These are phyloP conservation scores for Cyclotella sp. DNA, from an alignment of 108 stramenopile genomes.

Conservation along the genomic window DNA sequence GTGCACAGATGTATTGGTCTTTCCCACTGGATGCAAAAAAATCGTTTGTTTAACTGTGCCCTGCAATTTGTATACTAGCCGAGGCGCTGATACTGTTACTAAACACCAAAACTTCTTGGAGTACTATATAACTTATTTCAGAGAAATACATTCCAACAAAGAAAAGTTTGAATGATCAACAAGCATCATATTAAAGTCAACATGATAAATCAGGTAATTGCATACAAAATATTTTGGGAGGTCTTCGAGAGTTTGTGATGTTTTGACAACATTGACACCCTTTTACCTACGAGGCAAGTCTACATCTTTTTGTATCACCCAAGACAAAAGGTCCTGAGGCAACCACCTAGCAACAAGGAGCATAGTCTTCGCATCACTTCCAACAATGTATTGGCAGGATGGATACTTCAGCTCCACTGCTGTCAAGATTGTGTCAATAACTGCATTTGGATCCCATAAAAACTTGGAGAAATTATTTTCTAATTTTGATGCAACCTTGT, in stretches of 20 bases:
- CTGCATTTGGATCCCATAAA: slow-evolving; percentile 2
- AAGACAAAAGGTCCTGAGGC: neutral
- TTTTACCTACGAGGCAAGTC: neutral
- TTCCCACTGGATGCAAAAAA: no score
- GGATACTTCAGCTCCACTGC: slow-evolving; percentile 1
- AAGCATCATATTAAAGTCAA: no score
- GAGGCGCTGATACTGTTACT: no score
- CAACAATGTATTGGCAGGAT: neutral
- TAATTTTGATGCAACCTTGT: neutral
- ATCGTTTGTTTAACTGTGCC: no score
- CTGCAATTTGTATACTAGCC: no score
- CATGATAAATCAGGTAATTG: no score
- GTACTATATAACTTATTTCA: no score
- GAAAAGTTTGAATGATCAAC: no score
- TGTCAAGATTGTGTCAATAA: neutral
- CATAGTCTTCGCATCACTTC: neutral
- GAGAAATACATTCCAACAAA: no score
- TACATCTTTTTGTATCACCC: neutral
- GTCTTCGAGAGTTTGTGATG: neutral
- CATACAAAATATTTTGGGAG: no score
- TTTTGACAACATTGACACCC: neutral
- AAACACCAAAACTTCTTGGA: no score
- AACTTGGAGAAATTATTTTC: neutral
- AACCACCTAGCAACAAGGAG: neutral
- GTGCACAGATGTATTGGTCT: no score